phyloP scores from a whole-genome alignment of 306 rosid species.

The Gastrolobium villosum region DNA sequence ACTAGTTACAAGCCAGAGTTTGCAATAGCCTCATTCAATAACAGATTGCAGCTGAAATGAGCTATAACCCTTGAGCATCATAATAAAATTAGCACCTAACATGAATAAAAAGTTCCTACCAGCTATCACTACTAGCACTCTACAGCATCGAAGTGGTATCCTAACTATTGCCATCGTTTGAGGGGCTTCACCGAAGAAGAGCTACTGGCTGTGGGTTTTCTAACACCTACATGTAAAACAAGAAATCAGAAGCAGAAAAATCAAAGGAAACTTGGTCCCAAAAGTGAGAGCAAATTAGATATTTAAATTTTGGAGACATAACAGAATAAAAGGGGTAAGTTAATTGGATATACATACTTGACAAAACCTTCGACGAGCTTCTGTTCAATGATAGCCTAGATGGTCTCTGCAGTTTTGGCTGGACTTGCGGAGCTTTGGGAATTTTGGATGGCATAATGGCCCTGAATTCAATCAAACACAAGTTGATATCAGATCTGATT shows the following conservation, averaged over 20 bases:
- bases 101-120: slow-evolving; percentile 45
- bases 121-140: slow-evolving; percentile 45
- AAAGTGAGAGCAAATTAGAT: slow-evolving; percentile 7
- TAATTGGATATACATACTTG: slow-evolving; percentile 65
- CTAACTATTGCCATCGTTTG: slow-evolving; percentile 79
- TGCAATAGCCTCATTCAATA: slow-evolving; percentile 60
- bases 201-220: slow-evolving; percentile 62
- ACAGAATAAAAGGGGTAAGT: not conserved
- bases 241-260: slow-evolving; percentile 44
- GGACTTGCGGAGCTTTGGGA: slow-evolving; percentile 64
- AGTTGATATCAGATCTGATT: slow-evolving; percentile 27
- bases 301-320: slow-evolving; percentile 18
- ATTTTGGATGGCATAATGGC: slow-evolving; percentile 62
- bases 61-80: slow-evolving; percentile 41
- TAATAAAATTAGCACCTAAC: slow-evolving; percentile 49
- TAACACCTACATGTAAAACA: slow-evolving; percentile 61
- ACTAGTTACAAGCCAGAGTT: slow-evolving; percentile 58
- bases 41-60: slow-evolving; percentile 56
- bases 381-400: slow-evolving; percentile 67
- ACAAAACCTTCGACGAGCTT: slow-evolving; percentile 71
- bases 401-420: slow-evolving; percentile 60
- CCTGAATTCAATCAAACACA: slow-evolving; percentile 59
- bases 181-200: slow-evolving; percentile 66
- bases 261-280: slow-evolving; percentile 4
- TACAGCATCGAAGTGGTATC: slow-evolving; percentile 47